Evolutionary conservation across 2,329 filamentous ascomycete genomes (phyloP), one percentile per base, ranked within the genome.

Genomic region (Hirsutella thompsonii): DNA sequence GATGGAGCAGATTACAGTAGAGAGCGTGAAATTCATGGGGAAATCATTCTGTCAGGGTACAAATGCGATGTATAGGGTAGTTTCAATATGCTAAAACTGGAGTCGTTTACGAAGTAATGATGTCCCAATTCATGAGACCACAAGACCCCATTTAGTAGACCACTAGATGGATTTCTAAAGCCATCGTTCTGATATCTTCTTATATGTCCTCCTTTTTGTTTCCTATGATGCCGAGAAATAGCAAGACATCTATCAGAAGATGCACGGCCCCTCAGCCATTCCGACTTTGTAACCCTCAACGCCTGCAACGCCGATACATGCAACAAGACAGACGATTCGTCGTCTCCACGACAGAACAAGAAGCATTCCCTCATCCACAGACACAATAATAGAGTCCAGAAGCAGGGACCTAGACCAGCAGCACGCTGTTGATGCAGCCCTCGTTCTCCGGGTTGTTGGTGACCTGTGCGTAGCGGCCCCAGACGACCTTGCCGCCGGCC

Each of bases 401-500:
- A 20, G 20, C 20, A 10, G 6, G 20, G 14, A 18, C 20, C 21
- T 48, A 60, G 20, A 59, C 57, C 41, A 60, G 40, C 39, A 60
- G 45, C 37, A 60, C 53, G 40, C 60, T 63, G 49, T 69, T 69
- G 44, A 68, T 57, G 46, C 66, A 67, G 18, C 64, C 64, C 40
- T 68, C 64, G 46, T 63, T 64, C 53, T 70, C 67, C 3, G 64
- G 64, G 49, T 67, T 68, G 55, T 72, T 73, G 5, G 59, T 64
- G 26, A 62, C 52, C 46, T 59, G 51, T 21, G 83, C 84, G 65
- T 81, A 92, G 50, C 85, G 73, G 51, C 86, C 88, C 89, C 89
- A 95, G 6, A 90, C 86, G 8, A 94, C 86, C 67, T 95, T 95
- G 47, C 92, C 92, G 47, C 79, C 81, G 2, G 89, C 82, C 3